Evolutionary conservation across 164 flowering plant species (phyloP).

Genomic region (Aristolochia fimbriata): DNA sequence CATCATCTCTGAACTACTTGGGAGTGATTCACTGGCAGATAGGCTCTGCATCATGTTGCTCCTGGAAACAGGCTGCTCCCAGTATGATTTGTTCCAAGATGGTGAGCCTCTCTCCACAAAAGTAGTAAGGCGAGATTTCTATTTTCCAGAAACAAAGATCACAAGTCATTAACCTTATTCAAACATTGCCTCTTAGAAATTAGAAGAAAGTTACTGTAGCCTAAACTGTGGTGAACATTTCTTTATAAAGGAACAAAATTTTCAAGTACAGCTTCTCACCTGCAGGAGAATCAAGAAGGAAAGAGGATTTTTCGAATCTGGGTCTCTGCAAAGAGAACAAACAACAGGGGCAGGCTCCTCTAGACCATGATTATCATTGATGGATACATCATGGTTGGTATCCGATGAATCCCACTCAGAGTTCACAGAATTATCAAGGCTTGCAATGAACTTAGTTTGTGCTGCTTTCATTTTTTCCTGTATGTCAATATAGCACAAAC

Average conservation of each 20-base stretch:
- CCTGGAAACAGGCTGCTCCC: slow-evolving; percentile 13
- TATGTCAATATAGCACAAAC: slow-evolving; percentile 1
- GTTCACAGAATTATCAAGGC: slow-evolving; percentile 32
- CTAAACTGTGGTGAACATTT: background rate
- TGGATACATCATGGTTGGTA: slow-evolving; percentile 22
- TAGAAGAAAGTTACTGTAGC: too few species aligned
- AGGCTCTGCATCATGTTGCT: slow-evolving; percentile 11
- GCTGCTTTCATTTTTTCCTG: slow-evolving; percentile 92
- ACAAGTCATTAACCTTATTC: background rate
- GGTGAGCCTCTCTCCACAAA: slow-evolving; percentile 60
- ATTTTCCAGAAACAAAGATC: slow-evolving; percentile 9
- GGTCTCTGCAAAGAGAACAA: slow-evolving; percentile 90
- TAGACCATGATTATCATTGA: slow-evolving; percentile 17
- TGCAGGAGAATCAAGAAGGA: slow-evolving; percentile 79
- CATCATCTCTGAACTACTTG: slow-evolving; percentile 19
- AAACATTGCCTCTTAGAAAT: too few species aligned
- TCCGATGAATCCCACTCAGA: slow-evolving; percentile 24
- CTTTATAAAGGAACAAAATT: background rate
- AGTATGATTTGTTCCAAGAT: slow-evolving; percentile 53
- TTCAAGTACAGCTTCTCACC: slow-evolving; percentile 26
- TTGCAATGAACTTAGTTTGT: slow-evolving; percentile 79
- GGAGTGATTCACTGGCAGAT: slow-evolving; percentile 10
- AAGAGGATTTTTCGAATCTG: slow-evolving; percentile 51
- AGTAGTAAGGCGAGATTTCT: slow-evolving; percentile 89
- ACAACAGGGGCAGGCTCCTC: slow-evolving; percentile 34